A percentile compares a stretch with the other conserved stretches of the same genome.
Conservation (phyloP, 164 flowering plant genomes). For the Macadamia tetraphylla region DNA sequence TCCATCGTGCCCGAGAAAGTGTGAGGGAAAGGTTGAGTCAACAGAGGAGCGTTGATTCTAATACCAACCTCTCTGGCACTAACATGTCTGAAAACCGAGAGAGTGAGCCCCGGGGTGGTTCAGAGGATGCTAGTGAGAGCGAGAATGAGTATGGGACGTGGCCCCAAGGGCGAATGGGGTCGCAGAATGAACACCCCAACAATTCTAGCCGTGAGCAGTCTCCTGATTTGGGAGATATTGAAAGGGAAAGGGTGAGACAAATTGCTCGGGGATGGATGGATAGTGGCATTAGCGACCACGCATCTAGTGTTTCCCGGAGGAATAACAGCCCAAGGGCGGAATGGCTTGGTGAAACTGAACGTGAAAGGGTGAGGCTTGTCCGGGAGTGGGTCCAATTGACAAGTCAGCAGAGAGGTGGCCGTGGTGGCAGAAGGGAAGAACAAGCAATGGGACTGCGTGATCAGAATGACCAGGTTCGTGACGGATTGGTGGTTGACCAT, state of each 20-base stretch:
- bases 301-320: constrained; percentile 36
- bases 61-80: constrained; percentile 40
- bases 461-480: constrained; percentile 51
- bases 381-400: constrained; percentile 82
- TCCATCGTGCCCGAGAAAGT: constrained; percentile 68
- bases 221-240: constrained; percentile 90
- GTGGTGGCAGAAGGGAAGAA: constrained; percentile 39
- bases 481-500: constrained; percentile 41
- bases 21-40: constrained; percentile 70
- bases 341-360: constrained; percentile 80
- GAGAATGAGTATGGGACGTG: constrained; percentile 78
- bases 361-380: constrained; percentile 73
- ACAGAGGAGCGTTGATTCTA: constrained; percentile 50
- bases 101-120: constrained; percentile 51
- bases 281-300: constrained; percentile 37
- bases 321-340: constrained; percentile 47
- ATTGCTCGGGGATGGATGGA: constrained; percentile 78
- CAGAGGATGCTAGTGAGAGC: constrained; percentile 71
- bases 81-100: constrained; percentile 49
- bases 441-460: constrained; percentile 35
- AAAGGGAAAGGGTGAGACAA: constrained; percentile 80
- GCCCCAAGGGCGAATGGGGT: constrained; percentile 58
- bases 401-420: constrained; percentile 48
- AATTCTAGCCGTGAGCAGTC: constrained; percentile 85
- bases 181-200: constrained; percentile 41